Conservation (phyloP, 495 filamentous ascomycete genomes). For the Aspergillus baeticus region DNA sequence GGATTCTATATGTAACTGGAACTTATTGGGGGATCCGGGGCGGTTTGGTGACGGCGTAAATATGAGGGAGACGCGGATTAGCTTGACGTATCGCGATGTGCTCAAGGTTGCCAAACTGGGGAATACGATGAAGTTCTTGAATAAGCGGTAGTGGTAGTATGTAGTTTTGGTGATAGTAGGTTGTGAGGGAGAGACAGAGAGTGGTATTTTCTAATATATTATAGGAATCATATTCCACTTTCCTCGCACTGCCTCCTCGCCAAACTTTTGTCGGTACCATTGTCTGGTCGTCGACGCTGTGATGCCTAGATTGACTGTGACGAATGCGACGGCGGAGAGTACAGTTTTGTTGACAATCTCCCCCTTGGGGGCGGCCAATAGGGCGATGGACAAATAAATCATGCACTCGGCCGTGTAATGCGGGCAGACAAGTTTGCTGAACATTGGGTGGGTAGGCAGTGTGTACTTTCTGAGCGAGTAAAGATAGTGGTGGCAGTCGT, state of each 20-base stretch:
- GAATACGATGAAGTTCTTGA: constrained; percentile 60
- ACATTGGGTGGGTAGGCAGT: constrained; percentile 70
- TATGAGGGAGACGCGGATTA: constrained; percentile 67
- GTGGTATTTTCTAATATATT: constrained; percentile 51
- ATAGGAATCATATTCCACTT: constrained; percentile 85
- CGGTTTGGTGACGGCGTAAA: constrained; percentile 57
- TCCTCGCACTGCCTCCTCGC: constrained; percentile 58
- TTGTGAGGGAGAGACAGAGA: neutral
- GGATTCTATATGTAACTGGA: constrained; percentile 79
- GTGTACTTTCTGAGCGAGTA: constrained; percentile 80
- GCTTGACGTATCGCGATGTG: constrained; percentile 93
- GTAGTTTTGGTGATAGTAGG: neutral
- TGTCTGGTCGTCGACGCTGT: constrained; percentile 73
- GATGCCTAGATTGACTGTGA: constrained; percentile 74
- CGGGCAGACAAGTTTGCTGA: constrained; percentile 71
- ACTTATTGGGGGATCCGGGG: constrained; percentile 61
- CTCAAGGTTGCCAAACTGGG: constrained; percentile 78
- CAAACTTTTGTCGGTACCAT: constrained; percentile 85
- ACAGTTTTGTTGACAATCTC: constrained; percentile 71
- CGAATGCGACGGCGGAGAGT: constrained; percentile 65
- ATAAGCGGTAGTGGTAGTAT: constrained; percentile 31
- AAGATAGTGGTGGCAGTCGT: constrained; percentile 79
- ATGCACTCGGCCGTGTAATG: constrained; percentile 89
- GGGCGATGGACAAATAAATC: constrained; percentile 75
- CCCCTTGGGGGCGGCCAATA: constrained; percentile 67